Percentiles rank a stretch among this genome's conserved stretches.
phyloP scores from a whole-genome alignment of 179 eudicot genomes.

The Silene vulgaris region DNA sequence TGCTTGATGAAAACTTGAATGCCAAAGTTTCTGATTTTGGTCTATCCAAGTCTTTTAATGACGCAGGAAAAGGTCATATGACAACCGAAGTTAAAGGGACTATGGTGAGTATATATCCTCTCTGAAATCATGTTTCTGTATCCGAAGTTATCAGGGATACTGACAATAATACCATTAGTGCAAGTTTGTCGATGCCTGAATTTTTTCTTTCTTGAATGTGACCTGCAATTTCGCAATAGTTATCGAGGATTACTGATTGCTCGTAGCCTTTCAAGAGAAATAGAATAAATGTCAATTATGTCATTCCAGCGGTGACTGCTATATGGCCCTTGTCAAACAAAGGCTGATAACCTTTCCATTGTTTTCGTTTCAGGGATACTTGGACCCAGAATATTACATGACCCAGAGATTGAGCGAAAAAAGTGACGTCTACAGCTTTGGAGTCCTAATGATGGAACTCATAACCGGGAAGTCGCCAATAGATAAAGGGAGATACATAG shows the following conservation, averaged over 20 bases:
- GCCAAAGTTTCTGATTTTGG: constrained; percentile 85
- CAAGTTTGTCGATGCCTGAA: no score
- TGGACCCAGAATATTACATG: constrained; percentile 71
- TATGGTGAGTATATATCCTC: constrained; percentile 44
- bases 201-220: no score
- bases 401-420: constrained; percentile 53
- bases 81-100: constrained; percentile 86
- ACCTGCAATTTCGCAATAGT: no score
- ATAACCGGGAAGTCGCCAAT: constrained; percentile 50
- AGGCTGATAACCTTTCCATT: neutral
- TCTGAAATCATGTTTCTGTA: neutral
- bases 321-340: no score
- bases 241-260: no score
- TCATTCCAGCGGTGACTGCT: no score
- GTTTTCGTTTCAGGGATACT: constrained; percentile 43
- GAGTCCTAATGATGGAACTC: constrained; percentile 52
- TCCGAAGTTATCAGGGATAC: neutral
- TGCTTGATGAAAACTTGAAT: constrained; percentile 55
- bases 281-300: no score
- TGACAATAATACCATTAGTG: neutral
- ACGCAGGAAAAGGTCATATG: constrained; percentile 52
- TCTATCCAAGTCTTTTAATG: constrained; percentile 52
- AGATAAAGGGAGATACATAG: constrained; percentile 48
- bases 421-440: constrained; percentile 62
- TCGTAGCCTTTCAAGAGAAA: no score